Evolutionary conservation across 2,329 filamentous ascomycete genomes (phyloP).

Genomic region (Capronia americana): DNA sequence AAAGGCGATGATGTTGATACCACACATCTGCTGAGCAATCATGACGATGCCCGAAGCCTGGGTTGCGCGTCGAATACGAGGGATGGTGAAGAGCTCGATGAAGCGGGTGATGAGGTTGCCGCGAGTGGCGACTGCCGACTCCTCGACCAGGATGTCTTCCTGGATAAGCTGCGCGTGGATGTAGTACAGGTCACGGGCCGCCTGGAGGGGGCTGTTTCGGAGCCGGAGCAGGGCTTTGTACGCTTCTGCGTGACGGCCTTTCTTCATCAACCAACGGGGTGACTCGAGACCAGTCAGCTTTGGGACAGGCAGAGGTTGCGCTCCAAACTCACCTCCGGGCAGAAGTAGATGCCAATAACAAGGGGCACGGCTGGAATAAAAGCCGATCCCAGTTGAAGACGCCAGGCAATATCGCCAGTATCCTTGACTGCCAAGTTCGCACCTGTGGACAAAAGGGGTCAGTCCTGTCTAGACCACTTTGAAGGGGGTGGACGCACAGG

Average conservation of each 20-base stretch:
- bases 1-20: conserved; percentile 77
- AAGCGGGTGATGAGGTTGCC: conserved; percentile 69
- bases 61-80: conserved; percentile 65
- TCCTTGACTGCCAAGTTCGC: conserved; percentile 52
- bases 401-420: conserved; percentile 50
- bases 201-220: conserved; percentile 52
- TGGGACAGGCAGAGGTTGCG: too few relatives aligned
- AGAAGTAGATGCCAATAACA: conserved; percentile 53
- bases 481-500: not conserved
- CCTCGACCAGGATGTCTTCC: conserved; percentile 41
- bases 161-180: conserved; percentile 51
- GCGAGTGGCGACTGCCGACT: conserved; percentile 45
- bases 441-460: conserved; percentile 39
- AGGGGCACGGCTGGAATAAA: conserved; percentile 57
- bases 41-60: conserved; percentile 80
- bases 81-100: conserved; percentile 57
- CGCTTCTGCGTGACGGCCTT: conserved; percentile 50
- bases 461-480: not conserved
- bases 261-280: conserved; percentile 57
- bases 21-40: conserved; percentile 76
- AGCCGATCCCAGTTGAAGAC: conserved; percentile 55
- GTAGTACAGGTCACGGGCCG: conserved; percentile 54
- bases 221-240: conserved; percentile 53
- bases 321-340: conserved; percentile 44
- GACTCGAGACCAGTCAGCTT: conserved; percentile 12